Percentiles rank a stretch among this genome's conserved stretches.
Evolutionary conservation across 2,329 filamentous ascomycete genomes (phyloP).

Genomic region (Orbilia blumenaviensis): DNA sequence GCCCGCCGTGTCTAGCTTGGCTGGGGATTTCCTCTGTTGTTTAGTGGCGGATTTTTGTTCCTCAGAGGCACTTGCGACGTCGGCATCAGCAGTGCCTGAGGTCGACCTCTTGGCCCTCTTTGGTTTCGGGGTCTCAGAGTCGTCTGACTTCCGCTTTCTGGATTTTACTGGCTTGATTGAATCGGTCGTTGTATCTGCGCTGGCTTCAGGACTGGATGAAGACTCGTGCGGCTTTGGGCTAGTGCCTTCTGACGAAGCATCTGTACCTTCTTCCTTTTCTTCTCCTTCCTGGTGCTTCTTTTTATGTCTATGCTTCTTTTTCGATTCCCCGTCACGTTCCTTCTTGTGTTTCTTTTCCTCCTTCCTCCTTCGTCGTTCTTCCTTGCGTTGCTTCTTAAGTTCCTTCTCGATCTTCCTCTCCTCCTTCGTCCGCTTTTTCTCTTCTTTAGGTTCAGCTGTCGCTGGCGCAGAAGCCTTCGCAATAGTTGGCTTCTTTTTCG

Average conservation of each 20-base stretch:
- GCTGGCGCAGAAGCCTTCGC: not conserved
- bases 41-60: not conserved
- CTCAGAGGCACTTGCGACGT: not conserved
- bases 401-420: not conserved
- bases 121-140: not conserved
- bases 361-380: conserved; percentile 2
- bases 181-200: not conserved
- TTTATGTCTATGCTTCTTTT: conserved; percentile 5
- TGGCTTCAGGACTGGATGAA: not conserved
- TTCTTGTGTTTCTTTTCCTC: conserved; percentile 19
- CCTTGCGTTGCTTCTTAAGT: conserved; percentile 6
- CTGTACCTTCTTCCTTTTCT: not conserved
- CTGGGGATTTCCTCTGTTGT: conserved; percentile 4
- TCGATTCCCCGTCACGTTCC: conserved; percentile 1
- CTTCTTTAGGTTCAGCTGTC: not conserved
- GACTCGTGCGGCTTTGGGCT: not conserved
- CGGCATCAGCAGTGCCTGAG: not conserved
- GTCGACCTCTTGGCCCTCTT: conserved; percentile 5
- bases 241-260: not conserved
- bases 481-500: not conserved
- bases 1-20: not conserved
- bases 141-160: conserved; percentile 4
- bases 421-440: conserved; percentile 1
- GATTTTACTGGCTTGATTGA: not conserved
- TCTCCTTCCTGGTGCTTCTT: not conserved